These are phyloP conservation scores for Wickerhamomyces bovis DNA, from an alignment of 805 yeast species.

Conservation along the genomic window DNA sequence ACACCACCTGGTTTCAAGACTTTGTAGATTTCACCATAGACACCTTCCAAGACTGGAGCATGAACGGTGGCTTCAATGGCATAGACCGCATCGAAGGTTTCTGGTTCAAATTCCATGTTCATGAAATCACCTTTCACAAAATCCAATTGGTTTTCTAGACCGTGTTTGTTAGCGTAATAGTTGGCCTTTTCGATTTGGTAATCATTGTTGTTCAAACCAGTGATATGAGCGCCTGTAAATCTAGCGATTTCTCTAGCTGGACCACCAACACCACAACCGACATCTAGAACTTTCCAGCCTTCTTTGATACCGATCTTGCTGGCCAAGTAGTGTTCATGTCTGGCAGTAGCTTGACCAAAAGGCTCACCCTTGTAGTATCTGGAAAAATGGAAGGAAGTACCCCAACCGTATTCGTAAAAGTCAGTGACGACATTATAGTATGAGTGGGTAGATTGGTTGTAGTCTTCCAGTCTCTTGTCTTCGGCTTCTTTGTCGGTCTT, in stretches of 20 bases:
- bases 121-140: constrained; percentile 97
- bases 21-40: constrained; percentile 88
- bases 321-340: constrained; percentile 96
- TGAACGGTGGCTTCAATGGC: constrained; percentile 99
- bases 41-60: constrained; percentile 95
- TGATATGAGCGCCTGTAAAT: constrained; percentile 80
- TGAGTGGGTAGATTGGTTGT: constrained; percentile 87
- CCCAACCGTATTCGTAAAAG: constrained; percentile 99
- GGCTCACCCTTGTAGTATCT: constrained; percentile 92
- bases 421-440: constrained; percentile 96
- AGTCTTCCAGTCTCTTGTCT: constrained; percentile 69
- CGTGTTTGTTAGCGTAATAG: constrained; percentile 61
- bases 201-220: constrained; percentile 94
- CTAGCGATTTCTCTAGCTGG: constrained; percentile 95
- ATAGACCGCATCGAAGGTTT: constrained; percentile 90
- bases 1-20: constrained; percentile 97
- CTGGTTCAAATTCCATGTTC: constrained; percentile 95
- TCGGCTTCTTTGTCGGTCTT: constrained; percentile 71
- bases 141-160: constrained; percentile 65
- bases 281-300: constrained; percentile 87
- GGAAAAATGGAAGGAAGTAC: constrained; percentile 95
- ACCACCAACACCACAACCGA: constrained; percentile 99
- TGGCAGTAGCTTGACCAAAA: constrained; percentile 89
- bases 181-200: constrained; percentile 92
- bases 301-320: constrained; percentile 73